These are phyloP conservation scores for Pestalotiopsis sp. DNA, from an alignment of 2,329 filamentous ascomycete genomes.

Conservation along the genomic window DNA sequence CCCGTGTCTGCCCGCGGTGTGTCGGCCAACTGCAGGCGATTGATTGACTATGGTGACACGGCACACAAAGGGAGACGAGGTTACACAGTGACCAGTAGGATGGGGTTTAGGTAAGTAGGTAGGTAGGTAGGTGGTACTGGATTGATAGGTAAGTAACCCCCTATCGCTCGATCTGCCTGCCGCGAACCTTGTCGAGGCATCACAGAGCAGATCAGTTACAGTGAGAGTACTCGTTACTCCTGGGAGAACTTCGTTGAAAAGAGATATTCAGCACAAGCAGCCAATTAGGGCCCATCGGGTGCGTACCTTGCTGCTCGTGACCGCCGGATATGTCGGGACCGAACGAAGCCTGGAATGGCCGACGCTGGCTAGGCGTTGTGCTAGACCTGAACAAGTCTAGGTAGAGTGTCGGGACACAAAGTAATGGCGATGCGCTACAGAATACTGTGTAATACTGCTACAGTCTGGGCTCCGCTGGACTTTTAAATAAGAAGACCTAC, in stretches of 20 bases:
- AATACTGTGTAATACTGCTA: too few species aligned
- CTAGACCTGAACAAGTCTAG: neutral
- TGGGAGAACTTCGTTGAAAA: too few species aligned
- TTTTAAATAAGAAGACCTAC: too few species aligned
- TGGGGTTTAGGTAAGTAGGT: neutral
- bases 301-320: neutral
- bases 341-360: neutral
- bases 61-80: neutral
- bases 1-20: neutral
- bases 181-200: neutral
- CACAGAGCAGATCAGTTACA: too few species aligned
- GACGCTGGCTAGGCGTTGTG: neutral
- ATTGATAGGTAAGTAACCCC: neutral
- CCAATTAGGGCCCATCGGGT: neutral
- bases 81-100: neutral
- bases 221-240: too few species aligned
- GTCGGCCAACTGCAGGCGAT: neutral
- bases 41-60: neutral
- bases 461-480: too few species aligned
- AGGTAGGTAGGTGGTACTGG: neutral
- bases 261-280: too few species aligned
- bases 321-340: neutral
- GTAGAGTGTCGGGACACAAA: neutral
- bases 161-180: neutral
- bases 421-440: neutral